Evolutionary conservation across 2,329 filamentous ascomycete genomes (phyloP).

Genomic region (Trichoderma harzianum): DNA sequence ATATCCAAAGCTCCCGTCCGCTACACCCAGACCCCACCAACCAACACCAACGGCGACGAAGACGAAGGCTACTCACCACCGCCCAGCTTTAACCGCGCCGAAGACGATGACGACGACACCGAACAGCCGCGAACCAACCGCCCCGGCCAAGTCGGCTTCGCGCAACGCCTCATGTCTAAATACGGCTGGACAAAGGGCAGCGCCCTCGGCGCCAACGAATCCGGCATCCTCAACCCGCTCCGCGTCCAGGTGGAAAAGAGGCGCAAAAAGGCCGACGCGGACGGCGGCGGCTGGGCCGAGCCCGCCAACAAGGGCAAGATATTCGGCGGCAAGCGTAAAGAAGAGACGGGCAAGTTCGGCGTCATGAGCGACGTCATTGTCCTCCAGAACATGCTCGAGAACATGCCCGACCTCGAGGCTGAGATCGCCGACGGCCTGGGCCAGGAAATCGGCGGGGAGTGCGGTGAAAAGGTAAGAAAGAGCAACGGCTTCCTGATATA

Average conservation of each 20-base stretch:
- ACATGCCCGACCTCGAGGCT: constrained; percentile 69
- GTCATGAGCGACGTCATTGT: constrained; percentile 79
- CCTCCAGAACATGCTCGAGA: constrained; percentile 79
- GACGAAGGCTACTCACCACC: constrained; percentile 43
- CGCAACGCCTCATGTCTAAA: constrained; percentile 83
- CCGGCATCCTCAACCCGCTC: constrained; percentile 81
- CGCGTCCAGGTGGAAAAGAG: constrained; percentile 82
- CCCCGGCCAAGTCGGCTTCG: constrained; percentile 81
- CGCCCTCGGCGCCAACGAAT: constrained; percentile 77
- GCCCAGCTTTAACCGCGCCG: constrained; percentile 46
- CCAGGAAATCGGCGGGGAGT: constrained; percentile 95
- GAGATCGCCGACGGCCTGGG: constrained; percentile 75
- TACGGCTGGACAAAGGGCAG: constrained; percentile 90
- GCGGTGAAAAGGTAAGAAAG: constrained; percentile 65
- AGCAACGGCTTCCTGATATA: not conserved
- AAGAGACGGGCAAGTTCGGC: constrained; percentile 54
- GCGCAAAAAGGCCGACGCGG: constrained; percentile 72
- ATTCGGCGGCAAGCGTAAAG: constrained; percentile 66
- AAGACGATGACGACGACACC: constrained; percentile 35
- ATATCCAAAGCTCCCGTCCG: constrained; percentile 78
- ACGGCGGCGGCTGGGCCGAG: constrained; percentile 73
- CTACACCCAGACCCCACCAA: constrained; percentile 47
- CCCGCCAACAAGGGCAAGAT: constrained; percentile 73
- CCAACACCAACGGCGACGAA: constrained; percentile 32
- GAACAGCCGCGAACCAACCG: constrained; percentile 54